These are phyloP conservation scores for Chlorella variabilis DNA, from an alignment of 163 green algal genomes.

Conservation along the genomic window DNA sequence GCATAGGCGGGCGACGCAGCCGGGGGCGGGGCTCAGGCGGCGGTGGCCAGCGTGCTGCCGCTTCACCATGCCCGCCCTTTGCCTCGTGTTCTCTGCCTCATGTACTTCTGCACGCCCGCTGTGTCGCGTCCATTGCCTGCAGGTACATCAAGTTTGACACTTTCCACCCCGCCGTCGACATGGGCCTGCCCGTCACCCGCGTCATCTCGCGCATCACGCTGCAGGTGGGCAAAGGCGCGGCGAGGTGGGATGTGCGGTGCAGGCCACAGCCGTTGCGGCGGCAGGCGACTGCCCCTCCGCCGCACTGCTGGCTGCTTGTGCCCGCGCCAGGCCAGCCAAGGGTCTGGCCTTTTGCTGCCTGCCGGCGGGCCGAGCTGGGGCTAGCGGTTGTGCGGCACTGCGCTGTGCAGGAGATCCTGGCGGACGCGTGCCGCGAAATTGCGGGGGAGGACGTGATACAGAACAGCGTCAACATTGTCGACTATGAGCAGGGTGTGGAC, in stretches of 20 bases:
- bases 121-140: slow-evolving; percentile 1
- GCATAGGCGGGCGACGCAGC: no score
- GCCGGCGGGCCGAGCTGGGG: no score
- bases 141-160: slow-evolving; percentile 99
- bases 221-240: no score
- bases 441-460: slow-evolving; percentile 58
- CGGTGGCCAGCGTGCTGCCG: no score
- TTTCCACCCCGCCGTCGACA: slow-evolving; percentile 90
- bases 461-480: slow-evolving; percentile 72
- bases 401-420: slow-evolving; percentile 58
- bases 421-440: slow-evolving; percentile 44
- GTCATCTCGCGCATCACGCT: slow-evolving; percentile 89
- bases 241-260: background rate
- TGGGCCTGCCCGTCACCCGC: slow-evolving; percentile 91
- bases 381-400: background rate
- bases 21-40: no score
- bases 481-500: slow-evolving; percentile 58
- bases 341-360: background rate
- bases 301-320: no score
- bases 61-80: background rate
- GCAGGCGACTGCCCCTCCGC: no score
- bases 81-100: background rate
- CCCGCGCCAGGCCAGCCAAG: no score
- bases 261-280: no score
- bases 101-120: background rate